phyloP scores from a whole-genome alignment of 192 early-diverging fungal genomes.

The Linnemannia exigua region DNA sequence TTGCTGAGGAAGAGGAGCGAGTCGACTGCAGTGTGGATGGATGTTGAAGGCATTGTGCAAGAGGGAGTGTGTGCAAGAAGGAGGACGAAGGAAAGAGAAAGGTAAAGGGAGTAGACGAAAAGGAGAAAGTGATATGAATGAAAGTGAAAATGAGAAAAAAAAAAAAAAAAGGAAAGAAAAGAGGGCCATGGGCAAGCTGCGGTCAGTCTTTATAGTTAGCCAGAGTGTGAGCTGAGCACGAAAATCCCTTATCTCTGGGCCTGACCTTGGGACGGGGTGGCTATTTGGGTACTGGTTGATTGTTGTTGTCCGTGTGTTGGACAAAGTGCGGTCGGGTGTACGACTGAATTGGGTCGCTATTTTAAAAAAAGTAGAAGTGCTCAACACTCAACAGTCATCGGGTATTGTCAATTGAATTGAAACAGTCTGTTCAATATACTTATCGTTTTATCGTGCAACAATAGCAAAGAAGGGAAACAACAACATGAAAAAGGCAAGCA shows the following conservation, averaged over 20 bases:
- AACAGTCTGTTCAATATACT: not conserved
- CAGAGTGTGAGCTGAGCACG: not conserved
- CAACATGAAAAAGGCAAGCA: not conserved
- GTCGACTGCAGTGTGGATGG: constrained; percentile 51
- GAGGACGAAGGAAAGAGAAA: constrained; percentile 8
- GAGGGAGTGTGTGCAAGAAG: constrained; percentile 3
- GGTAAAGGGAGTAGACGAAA: not conserved
- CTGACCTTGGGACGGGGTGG: not conserved
- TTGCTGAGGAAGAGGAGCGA: constrained; percentile 47
- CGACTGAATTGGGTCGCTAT: constrained; percentile 2
- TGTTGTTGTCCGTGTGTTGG: constrained; percentile 2
- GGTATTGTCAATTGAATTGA: not conserved
- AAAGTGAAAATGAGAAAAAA: not conserved
- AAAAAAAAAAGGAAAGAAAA: not conserved
- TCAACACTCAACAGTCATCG: not conserved
- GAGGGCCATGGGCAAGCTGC: not conserved
- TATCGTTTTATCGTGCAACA: not conserved
- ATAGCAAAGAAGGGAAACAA: no score
- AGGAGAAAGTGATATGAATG: not conserved
- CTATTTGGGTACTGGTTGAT: not conserved
- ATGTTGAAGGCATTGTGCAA: constrained; percentile 2
- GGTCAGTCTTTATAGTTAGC: constrained; percentile 2
- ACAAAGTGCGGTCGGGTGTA: not conserved
- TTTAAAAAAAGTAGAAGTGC: no score
- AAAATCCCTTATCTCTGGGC: constrained; percentile 25